phyloP scores from a whole-genome alignment of 2,329 filamentous ascomycete species.

The Talaromyces marneffei region DNA sequence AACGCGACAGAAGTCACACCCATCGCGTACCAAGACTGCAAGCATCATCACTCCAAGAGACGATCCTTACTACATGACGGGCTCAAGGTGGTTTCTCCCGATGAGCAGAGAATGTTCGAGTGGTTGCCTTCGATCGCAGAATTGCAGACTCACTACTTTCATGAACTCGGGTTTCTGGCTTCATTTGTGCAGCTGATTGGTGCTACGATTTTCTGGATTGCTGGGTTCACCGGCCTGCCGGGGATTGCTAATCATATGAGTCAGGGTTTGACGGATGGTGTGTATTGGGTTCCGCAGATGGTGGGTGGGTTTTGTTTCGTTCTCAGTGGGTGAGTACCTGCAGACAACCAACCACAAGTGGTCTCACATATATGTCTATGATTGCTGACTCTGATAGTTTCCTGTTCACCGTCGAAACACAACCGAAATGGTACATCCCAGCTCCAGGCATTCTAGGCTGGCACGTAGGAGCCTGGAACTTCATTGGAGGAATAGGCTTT shows the following conservation, averaged over 20 bases:
- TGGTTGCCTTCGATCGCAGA: constrained; percentile 58
- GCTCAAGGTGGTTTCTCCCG: constrained; percentile 10
- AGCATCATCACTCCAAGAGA: constrained; percentile 40
- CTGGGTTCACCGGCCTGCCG: constrained; percentile 56
- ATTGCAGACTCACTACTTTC: constrained; percentile 54
- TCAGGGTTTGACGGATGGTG: constrained; percentile 45
- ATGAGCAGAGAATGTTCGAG: constrained; percentile 41
- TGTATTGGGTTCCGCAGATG: constrained; percentile 59
- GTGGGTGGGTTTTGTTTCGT: constrained; percentile 60
- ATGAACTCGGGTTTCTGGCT: constrained; percentile 59
- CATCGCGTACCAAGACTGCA: constrained; percentile 24
- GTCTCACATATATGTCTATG: too few relatives aligned
- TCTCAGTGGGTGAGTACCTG: constrained; percentile 39
- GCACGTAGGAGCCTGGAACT: constrained; percentile 63
- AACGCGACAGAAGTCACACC: constrained; percentile 17
- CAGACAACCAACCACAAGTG: too few relatives aligned
- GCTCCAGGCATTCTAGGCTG: constrained; percentile 55
- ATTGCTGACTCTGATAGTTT: constrained; percentile 23
- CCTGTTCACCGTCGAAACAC: constrained; percentile 63
- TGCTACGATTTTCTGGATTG: constrained; percentile 60
- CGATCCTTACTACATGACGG: constrained; percentile 34
- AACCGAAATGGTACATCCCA: constrained; percentile 57
- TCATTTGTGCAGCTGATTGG: constrained; percentile 52
- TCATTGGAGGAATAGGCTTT: constrained; percentile 59
- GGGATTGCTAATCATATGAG: constrained; percentile 50